phyloP scores from a whole-genome alignment of 2,329 filamentous ascomycete species.

The Colletotrichum nymphaeae region DNA sequence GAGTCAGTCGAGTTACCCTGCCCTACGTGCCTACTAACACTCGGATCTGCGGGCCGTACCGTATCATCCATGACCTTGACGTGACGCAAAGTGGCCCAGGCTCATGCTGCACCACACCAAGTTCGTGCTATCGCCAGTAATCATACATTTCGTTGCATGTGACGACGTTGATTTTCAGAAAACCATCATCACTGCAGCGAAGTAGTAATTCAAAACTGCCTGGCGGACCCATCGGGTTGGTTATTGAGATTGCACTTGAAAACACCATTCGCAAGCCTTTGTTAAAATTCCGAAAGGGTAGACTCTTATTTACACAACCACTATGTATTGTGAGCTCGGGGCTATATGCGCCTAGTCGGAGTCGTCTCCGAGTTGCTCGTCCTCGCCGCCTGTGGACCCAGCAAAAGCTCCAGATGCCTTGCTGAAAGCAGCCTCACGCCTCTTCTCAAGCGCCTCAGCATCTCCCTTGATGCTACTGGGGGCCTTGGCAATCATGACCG shows the following conservation, averaged over 20 bases:
- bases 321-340: not conserved
- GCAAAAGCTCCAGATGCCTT: constrained; percentile 20
- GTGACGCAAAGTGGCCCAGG: not conserved
- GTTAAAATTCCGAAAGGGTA: not conserved
- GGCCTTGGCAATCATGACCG: constrained; percentile 19
- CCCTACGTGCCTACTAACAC: not conserved
- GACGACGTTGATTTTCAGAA: not conserved
- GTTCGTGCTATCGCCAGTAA: not conserved
- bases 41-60: not conserved
- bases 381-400: constrained; percentile 16
- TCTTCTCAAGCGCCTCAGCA: constrained; percentile 20
- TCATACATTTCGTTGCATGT: not conserved
- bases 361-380: constrained; percentile 24
- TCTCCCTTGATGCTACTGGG: constrained; percentile 7
- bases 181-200: not conserved
- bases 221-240: not conserved
- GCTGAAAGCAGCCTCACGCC: constrained; percentile 19
- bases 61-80: not conserved
- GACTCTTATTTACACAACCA: not conserved
- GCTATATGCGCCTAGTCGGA: constrained; percentile 11
- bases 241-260: not conserved
- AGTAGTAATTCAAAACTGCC: not conserved
- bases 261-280: not conserved
- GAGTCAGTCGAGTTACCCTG: not conserved
- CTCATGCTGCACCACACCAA: not conserved